Evolutionary conservation across 352 stramenopile species (phyloP).

Genomic region (Globisporangium nagaii): DNA sequence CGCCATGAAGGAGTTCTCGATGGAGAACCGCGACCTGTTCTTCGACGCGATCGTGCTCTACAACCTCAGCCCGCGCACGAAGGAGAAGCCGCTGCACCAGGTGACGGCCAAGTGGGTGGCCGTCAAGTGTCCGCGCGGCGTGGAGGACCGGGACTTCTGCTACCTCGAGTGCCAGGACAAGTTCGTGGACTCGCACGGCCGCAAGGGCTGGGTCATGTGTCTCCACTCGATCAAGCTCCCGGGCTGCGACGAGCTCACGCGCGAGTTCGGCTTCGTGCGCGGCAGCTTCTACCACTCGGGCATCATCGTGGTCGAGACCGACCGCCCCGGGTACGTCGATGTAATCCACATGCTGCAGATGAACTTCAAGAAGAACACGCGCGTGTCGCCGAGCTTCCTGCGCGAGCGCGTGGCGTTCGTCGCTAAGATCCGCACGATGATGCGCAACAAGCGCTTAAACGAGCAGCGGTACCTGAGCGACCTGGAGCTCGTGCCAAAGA

Average conservation of each 20-base stretch:
- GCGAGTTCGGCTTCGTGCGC: constrained; percentile 71
- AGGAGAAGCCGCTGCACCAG: constrained; percentile 76
- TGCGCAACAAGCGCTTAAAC: constrained; percentile 68
- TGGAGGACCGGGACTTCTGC: constrained; percentile 72
- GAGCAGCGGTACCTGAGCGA: constrained; percentile 79
- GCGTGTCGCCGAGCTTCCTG: constrained; percentile 39
- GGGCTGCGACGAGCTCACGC: constrained; percentile 64
- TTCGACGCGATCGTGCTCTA: constrained; percentile 73
- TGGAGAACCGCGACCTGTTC: constrained; percentile 51
- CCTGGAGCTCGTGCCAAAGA: constrained; percentile 77
- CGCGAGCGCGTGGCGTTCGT: constrained; percentile 40
- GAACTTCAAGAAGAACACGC: constrained; percentile 70
- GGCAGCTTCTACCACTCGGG: constrained; percentile 84
- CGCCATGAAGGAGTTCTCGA: constrained; percentile 67
- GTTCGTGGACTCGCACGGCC: constrained; percentile 74
- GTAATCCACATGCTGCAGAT: constrained; percentile 81
- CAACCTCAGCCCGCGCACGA: constrained; percentile 52
- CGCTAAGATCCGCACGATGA: constrained; percentile 51
- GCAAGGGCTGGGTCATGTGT: constrained; percentile 81
- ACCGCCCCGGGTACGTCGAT: constrained; percentile 66
- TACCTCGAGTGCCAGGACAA: constrained; percentile 84
- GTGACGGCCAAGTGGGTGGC: constrained; percentile 83
- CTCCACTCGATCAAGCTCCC: constrained; percentile 81
- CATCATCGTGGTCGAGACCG: constrained; percentile 74
- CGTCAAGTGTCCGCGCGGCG: constrained; percentile 41